phyloP scores from a whole-genome alignment of 1,284 basidiomycete species.

The Ganoderma boninense region DNA sequence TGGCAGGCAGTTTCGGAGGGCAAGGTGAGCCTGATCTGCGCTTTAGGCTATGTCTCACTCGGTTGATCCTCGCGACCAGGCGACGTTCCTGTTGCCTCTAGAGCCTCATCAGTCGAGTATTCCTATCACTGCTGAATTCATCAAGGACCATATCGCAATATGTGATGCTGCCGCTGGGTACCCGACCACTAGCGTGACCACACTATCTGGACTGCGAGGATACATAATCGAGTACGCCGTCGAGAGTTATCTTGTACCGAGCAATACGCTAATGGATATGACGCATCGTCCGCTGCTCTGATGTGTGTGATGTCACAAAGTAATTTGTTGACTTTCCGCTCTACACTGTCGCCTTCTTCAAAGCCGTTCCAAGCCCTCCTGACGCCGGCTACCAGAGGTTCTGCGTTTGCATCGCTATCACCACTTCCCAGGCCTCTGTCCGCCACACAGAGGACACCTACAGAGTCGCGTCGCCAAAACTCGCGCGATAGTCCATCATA shows the following conservation, averaged over 20 bases:
- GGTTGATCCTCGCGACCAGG: slow-evolving; percentile 52
- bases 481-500: slow-evolving; percentile 44
- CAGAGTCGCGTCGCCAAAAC: slow-evolving; percentile 28
- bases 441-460: slow-evolving; percentile 30
- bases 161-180: slow-evolving; percentile 58
- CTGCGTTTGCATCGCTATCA: slow-evolving; percentile 57
- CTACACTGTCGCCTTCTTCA: slow-evolving; percentile 69
- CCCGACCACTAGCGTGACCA: slow-evolving; percentile 62
- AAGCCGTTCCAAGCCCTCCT: slow-evolving; percentile 69
- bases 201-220: slow-evolving; percentile 84
- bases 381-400: slow-evolving; percentile 57
- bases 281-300: not conserved
- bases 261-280: slow-evolving; percentile 10
- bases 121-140: slow-evolving; percentile 74
- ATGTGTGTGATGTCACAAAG: slow-evolving; percentile 46
- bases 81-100: slow-evolving; percentile 79
- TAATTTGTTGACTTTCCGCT: slow-evolving; percentile 67
- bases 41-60: slow-evolving; percentile 7
- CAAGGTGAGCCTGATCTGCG: slow-evolving; percentile 59
- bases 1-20: slow-evolving; percentile 73
- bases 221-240: slow-evolving; percentile 62
- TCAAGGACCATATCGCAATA: slow-evolving; percentile 82
- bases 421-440: slow-evolving; percentile 51
- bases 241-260: slow-evolving; percentile 27
- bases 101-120: slow-evolving; percentile 59